A percentile compares a stretch with the other conserved stretches of the same genome.
Conservation (phyloP, 2,329 filamentous ascomycete genomes). For the Pseudovirgaria hyperparasitica region DNA sequence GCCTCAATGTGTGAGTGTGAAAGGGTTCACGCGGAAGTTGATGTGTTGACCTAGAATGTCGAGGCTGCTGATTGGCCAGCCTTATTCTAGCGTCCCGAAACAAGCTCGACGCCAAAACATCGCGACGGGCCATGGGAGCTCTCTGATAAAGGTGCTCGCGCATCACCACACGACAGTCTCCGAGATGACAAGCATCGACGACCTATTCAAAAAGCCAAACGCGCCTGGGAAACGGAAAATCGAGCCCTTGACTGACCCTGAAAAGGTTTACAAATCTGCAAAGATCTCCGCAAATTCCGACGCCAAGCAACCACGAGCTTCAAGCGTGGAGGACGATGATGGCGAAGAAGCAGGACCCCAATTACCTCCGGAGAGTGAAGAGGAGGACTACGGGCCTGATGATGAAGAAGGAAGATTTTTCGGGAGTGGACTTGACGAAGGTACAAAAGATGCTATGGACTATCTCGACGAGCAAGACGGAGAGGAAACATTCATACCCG, state of each 20-base stretch:
- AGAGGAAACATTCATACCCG: slow-evolving; percentile 40
- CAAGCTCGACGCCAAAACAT: too few relatives aligned
- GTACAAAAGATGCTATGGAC: slow-evolving; percentile 74
- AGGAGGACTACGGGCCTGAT: slow-evolving; percentile 46
- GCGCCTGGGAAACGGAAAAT: slow-evolving; percentile 45
- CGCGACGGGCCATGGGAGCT: too few relatives aligned
- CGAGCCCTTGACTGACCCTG: slow-evolving; percentile 41
- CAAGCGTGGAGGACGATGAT: slow-evolving; percentile 35
- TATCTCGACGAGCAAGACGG: slow-evolving; percentile 64
- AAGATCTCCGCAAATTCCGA: slow-evolving; percentile 41
- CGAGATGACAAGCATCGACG: slow-evolving; percentile 52
- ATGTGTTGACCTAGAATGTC: too few relatives aligned
- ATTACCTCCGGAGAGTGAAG: slow-evolving; percentile 41
- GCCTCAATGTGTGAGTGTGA: too few relatives aligned
- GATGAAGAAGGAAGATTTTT: slow-evolving; percentile 95
- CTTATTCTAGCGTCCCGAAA: too few relatives aligned
- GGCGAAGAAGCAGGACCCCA: slow-evolving; percentile 39
- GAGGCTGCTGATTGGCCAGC: too few relatives aligned
- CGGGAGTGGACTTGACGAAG: slow-evolving; percentile 72
- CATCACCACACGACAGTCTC: slow-evolving; percentile 2
- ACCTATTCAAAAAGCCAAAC: slow-evolving; percentile 47
- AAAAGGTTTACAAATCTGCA: slow-evolving; percentile 47
- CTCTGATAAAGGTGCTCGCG: too few relatives aligned
- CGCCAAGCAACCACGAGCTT: slow-evolving; percentile 33
- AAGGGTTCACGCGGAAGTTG: too few relatives aligned